These are phyloP conservation scores for Rusavskia elegans DNA, from an alignment of 495 filamentous ascomycete species.

Conservation along the genomic window DNA sequence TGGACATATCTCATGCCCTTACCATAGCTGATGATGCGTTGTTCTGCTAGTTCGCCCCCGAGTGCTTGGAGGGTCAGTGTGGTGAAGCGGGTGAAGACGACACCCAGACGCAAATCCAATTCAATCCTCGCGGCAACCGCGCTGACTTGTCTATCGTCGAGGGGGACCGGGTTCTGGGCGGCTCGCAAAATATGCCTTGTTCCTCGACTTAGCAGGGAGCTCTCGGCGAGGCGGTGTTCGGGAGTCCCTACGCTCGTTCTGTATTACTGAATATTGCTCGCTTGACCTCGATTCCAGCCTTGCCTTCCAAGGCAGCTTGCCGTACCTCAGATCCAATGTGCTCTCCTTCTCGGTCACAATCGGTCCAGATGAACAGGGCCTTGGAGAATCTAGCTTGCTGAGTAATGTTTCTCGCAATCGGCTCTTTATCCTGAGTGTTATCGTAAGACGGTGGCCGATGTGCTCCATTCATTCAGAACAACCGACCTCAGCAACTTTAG, in stretches of 20 bases:
- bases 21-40: slow-evolving; percentile 75
- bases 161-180: slow-evolving; percentile 53
- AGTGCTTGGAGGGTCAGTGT: slow-evolving; percentile 58
- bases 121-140: slow-evolving; percentile 86
- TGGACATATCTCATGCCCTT: slow-evolving; percentile 1
- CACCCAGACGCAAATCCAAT: slow-evolving; percentile 80
- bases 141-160: slow-evolving; percentile 76
- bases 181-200: slow-evolving; percentile 64
- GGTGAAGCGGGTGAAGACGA: slow-evolving; percentile 78
- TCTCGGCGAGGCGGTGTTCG: not conserved
- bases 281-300: slow-evolving; percentile 59
- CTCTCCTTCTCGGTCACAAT: slow-evolving; percentile 96
- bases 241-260: slow-evolving; percentile 57
- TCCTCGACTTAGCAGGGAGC: not conserved
- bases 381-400: slow-evolving; percentile 50
- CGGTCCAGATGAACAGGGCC: slow-evolving; percentile 89
- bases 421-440: slow-evolving; percentile 47
- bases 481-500: slow-evolving; percentile 45
- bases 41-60: slow-evolving; percentile 38
- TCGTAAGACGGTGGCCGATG: not conserved
- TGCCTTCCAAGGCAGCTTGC: slow-evolving; percentile 58
- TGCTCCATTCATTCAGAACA: not conserved
- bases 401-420: slow-evolving; percentile 74
- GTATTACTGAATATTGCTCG: slow-evolving; percentile 91
- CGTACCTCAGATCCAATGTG: slow-evolving; percentile 91